Conservation (phyloP, 2,329 filamentous ascomycete genomes). For the Beauveria sp. region DNA sequence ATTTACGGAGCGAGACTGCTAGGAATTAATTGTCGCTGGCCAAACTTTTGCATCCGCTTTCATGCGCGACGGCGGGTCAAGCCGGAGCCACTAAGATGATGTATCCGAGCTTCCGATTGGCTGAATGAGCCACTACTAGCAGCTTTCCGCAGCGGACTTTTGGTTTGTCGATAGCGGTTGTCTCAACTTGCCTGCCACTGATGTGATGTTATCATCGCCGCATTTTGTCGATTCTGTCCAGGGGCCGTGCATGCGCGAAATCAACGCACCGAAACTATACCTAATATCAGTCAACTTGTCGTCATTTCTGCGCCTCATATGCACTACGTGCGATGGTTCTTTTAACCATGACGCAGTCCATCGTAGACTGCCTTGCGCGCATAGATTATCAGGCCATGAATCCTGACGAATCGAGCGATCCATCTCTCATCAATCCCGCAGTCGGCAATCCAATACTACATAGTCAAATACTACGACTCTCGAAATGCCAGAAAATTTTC, state of each 20-base stretch:
- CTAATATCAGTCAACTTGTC: neutral
- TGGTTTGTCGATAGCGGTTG: neutral
- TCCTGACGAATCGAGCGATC: conserved; percentile 29
- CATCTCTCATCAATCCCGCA: conserved; percentile 39
- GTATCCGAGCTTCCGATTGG: neutral
- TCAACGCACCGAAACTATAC: neutral
- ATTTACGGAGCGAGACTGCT: neutral
- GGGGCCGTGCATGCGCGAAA: neutral
- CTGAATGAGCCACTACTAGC: neutral
- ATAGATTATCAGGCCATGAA: conserved; percentile 14
- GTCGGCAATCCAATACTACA: conserved; percentile 66
- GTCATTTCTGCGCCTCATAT: neutral
- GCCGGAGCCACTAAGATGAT: conserved; percentile 1
- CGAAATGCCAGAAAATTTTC: conserved; percentile 39
- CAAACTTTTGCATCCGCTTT: conserved; percentile 12
- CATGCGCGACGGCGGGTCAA: conserved; percentile 10
- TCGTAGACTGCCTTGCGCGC: conserved; percentile 52
- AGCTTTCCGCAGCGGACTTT: neutral
- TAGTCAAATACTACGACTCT: conserved; percentile 56
- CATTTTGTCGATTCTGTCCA: neutral
- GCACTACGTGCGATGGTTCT: conserved; percentile 52
- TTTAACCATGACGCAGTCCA: conserved; percentile 64
- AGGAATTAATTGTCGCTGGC: conserved; percentile 7
- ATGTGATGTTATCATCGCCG: neutral
- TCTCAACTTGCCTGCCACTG: neutral